Conservation (phyloP, 2,329 filamentous ascomycete genomes). For the Tricladium varicosporioides region DNA sequence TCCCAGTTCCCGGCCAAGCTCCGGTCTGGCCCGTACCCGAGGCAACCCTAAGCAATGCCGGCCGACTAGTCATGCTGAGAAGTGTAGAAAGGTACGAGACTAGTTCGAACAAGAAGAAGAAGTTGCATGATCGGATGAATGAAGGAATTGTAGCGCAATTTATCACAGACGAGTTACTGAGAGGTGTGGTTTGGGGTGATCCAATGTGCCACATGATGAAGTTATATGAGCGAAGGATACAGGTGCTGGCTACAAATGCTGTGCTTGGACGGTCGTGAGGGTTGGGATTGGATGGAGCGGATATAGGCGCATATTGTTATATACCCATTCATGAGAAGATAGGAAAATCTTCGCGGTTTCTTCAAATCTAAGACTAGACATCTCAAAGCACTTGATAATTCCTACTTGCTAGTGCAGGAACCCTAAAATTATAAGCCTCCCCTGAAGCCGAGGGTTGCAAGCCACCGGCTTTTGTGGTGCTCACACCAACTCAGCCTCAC, state of each 20-base stretch:
- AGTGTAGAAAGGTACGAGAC: slow-evolving; percentile 41
- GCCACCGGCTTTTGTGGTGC: too few species aligned
- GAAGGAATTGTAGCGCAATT: slow-evolving; percentile 68
- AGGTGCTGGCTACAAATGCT: slow-evolving; percentile 67
- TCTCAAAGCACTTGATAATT: too few species aligned
- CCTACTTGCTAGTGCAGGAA: too few species aligned
- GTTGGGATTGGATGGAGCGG: background rate
- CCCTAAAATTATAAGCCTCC: too few species aligned
- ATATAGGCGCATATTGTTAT: background rate
- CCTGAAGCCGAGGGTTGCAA: too few species aligned
- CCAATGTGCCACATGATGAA: slow-evolving; percentile 78
- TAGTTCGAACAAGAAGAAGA: slow-evolving; percentile 44
- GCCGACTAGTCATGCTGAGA: slow-evolving; percentile 65
- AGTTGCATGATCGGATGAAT: slow-evolving; percentile 46
- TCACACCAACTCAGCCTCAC: too few species aligned
- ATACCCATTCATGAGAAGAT: background rate
- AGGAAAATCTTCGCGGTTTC: too few species aligned
- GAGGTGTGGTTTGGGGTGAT: slow-evolving; percentile 76
- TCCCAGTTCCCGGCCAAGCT: slow-evolving; percentile 25
- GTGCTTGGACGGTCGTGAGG: slow-evolving; percentile 45
- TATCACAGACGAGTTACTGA: slow-evolving; percentile 65
- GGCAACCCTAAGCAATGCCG: slow-evolving; percentile 67
- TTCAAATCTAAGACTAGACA: too few species aligned
- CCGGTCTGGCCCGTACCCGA: slow-evolving; percentile 65
- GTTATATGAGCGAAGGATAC: slow-evolving; percentile 70